A percentile compares a stretch with the other conserved stretches of the same genome.
phyloP scores from a whole-genome alignment of 2,329 filamentous ascomycete species.

The Fusarium sarcochroum region DNA sequence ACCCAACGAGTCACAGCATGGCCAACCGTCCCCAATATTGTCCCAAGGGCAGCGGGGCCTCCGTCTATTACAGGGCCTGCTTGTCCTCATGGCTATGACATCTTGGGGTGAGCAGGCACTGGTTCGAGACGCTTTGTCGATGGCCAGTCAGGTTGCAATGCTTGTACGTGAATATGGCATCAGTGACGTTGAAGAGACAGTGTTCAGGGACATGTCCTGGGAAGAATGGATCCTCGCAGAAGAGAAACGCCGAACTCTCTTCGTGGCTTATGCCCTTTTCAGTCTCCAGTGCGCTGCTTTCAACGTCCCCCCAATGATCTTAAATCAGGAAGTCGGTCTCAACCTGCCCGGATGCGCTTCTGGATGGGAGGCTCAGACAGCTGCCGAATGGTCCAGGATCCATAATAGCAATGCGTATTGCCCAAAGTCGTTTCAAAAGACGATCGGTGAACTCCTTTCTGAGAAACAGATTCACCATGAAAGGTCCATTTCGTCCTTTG shows the following conservation, averaged over 20 bases:
- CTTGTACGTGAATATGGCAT: background rate
- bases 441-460: background rate
- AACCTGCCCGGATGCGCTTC: slow-evolving; percentile 3
- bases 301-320: slow-evolving; percentile 3
- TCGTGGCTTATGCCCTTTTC: background rate
- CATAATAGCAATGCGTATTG: background rate
- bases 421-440: background rate
- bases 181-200: too few relatives aligned
- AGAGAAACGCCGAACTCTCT: slow-evolving; percentile 1
- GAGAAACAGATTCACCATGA: slow-evolving; percentile 3
- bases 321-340: background rate
- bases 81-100: slow-evolving; percentile 9
- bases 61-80: background rate
- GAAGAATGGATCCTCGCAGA: slow-evolving; percentile 1
- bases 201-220: background rate
- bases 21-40: background rate
- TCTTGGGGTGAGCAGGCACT: slow-evolving; percentile 1
- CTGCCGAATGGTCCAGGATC: background rate
- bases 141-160: background rate
- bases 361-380: background rate
- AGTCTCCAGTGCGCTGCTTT: slow-evolving; percentile 5
- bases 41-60: slow-evolving; percentile 2
- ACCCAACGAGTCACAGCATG: background rate
- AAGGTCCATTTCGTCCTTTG: slow-evolving; percentile 22
- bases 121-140: background rate